A percentile compares a stretch with the other conserved stretches of the same genome.
phyloP scores from a whole-genome alignment of 352 stramenopile species.

The Ophiocytium majus region DNA sequence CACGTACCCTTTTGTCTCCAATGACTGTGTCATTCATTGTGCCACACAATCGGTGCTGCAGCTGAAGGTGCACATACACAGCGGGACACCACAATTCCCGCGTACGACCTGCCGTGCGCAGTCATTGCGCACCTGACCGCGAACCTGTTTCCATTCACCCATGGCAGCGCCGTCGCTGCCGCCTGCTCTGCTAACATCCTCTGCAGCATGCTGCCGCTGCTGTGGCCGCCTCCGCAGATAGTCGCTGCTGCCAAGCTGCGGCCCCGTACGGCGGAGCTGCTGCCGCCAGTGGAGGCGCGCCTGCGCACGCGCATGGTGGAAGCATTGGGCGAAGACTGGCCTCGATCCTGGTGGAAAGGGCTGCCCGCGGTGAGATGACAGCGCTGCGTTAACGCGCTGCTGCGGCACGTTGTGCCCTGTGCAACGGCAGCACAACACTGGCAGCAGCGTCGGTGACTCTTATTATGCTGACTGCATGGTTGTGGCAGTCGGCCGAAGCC shows the following conservation, averaged over 20 bases:
- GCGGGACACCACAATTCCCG: not conserved
- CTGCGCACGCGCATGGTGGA: conserved; percentile 42
- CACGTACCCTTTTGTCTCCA: no score
- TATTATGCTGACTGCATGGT: no score
- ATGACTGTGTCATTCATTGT: no score
- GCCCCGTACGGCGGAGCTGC: conserved; percentile 28
- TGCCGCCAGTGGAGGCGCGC: conserved; percentile 35
- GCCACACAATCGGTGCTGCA: not conserved
- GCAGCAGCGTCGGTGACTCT: no score
- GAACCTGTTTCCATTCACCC: not conserved
- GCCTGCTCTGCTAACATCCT: not conserved
- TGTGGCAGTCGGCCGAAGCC: no score
- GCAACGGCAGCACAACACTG: no score
- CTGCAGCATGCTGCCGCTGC: not conserved
- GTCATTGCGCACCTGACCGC: not conserved
- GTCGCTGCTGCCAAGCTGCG: conserved; percentile 42
- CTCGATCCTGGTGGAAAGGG: conserved; percentile 43
- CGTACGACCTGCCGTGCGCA: not conserved
- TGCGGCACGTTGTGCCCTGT: no score
- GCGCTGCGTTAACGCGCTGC: no score
- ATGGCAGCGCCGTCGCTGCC: not conserved
- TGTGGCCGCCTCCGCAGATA: not conserved
- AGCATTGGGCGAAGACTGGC: conserved; percentile 31
- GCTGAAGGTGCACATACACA: not conserved
- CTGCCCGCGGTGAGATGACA: conserved; percentile 22